phyloP scores from a whole-genome alignment of 1,284 basidiomycete species.

The Phenoliferia sp. region DNA sequence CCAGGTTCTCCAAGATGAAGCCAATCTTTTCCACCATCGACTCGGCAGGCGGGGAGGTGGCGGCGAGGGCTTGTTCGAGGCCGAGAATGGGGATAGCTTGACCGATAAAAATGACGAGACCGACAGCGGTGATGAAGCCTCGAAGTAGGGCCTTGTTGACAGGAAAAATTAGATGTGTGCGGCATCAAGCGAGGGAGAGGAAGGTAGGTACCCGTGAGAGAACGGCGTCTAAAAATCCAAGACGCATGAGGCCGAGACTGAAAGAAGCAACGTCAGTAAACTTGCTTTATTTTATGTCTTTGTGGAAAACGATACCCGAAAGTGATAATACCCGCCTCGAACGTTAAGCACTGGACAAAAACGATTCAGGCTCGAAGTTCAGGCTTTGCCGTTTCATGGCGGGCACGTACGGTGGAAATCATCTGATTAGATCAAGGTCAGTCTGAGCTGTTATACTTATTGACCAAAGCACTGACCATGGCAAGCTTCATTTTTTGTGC shows the following conservation, averaged over 20 bases:
- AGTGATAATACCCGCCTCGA: constrained; percentile 84
- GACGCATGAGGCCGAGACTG: constrained; percentile 70
- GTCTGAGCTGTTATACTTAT: too few relatives aligned
- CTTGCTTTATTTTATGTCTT: background rate
- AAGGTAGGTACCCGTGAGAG: constrained; percentile 44
- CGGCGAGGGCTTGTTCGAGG: constrained; percentile 7
- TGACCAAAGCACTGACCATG: constrained; percentile 19
- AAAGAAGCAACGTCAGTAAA: background rate
- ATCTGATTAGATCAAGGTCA: too few relatives aligned
- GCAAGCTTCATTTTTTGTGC: constrained; percentile 50
- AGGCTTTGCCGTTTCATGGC: background rate
- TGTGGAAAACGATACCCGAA: constrained; percentile 48
- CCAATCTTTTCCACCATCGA: constrained; percentile 68
- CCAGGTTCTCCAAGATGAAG: constrained; percentile 66
- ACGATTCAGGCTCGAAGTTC: constrained; percentile 45
- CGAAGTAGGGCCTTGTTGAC: constrained; percentile 74
- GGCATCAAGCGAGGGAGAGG: background rate
- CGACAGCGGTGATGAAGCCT: constrained; percentile 76
- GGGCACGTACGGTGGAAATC: background rate
- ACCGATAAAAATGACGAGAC: constrained; percentile 54
- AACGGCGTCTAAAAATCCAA: constrained; percentile 92
- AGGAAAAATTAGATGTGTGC: constrained; percentile 43
- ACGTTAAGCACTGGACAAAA: constrained; percentile 68
- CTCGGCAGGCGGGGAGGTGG: constrained; percentile 36
- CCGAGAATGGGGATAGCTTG: constrained; percentile 60